Evolutionary conservation across 1,139 yeast species (phyloP).

Genomic region (Chernovozyma sophiae-reginae): DNA sequence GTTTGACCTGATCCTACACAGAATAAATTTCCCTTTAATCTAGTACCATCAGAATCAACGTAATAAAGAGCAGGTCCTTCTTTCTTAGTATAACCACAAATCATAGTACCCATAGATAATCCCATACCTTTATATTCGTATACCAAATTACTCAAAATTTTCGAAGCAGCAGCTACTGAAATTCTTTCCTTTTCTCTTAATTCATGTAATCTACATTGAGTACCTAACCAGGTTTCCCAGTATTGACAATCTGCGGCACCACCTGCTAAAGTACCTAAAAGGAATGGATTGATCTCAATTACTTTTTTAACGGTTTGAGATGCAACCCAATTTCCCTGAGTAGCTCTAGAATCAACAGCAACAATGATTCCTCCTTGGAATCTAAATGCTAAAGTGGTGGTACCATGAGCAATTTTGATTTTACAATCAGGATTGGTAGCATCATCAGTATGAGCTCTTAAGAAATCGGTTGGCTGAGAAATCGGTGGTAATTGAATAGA

Average conservation of each 20-base stretch:
- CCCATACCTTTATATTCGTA: slow-evolving; percentile 97
- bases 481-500: slow-evolving; percentile 75
- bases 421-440: slow-evolving; percentile 87
- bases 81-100: slow-evolving; percentile 92
- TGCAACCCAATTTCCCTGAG: slow-evolving; percentile 98
- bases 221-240: slow-evolving; percentile 99
- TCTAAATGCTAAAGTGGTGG: slow-evolving; percentile 94
- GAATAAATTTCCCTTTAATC: slow-evolving; percentile 90
- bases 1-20: slow-evolving; percentile 99
- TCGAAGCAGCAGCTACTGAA: slow-evolving; percentile 95
- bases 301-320: slow-evolving; percentile 98
- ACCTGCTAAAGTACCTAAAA: slow-evolving; percentile 99
- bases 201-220: slow-evolving; percentile 94
- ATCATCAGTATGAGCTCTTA: slow-evolving; percentile 98
- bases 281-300: slow-evolving; percentile 90
- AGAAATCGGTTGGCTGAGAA: slow-evolving; percentile 86
- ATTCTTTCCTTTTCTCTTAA: slow-evolving; percentile 91
- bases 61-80: slow-evolving; percentile 95
- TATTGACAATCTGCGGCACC: slow-evolving; percentile 99
- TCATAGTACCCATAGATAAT: slow-evolving; percentile 98
- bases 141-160: slow-evolving; percentile 85
- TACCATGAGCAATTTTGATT: slow-evolving; percentile 97
- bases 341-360: slow-evolving; percentile 96
- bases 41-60: slow-evolving; percentile 96
- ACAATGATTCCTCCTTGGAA: slow-evolving; percentile 95